Evolutionary conservation across 805 yeast genomes (phyloP).

Genomic region (Candida coquimbonensis): DNA sequence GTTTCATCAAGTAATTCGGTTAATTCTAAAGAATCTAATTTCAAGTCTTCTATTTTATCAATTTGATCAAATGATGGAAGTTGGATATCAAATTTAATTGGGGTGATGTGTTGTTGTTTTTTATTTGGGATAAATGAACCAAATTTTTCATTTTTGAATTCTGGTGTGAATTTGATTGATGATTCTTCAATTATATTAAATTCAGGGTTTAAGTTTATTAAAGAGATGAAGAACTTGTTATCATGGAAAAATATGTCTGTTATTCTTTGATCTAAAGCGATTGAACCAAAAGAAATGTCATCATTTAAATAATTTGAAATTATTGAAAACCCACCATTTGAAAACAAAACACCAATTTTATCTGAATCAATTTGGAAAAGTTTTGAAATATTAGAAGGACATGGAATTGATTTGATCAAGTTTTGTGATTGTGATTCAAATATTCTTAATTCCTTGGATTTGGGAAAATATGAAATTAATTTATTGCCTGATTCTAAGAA

Average conservation of each 20-base stretch:
- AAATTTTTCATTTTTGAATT: too few species aligned
- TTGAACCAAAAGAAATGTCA: constrained; percentile 5
- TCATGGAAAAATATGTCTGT: too few species aligned
- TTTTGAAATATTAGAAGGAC: too few species aligned
- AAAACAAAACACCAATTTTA: constrained; percentile 17
- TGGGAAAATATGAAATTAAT: neutral
- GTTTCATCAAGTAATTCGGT: neutral
- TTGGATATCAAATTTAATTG: constrained; percentile 4
- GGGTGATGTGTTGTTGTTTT: too few species aligned
- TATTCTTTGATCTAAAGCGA: too few species aligned
- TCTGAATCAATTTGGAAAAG: neutral
- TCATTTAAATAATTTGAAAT: constrained; percentile 11
- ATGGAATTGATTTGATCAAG: neutral
- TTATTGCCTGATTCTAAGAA: neutral
- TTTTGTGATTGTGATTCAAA: neutral
- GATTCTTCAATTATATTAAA: constrained; percentile 13
- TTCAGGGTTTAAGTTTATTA: constrained; percentile 34
- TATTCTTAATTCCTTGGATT: neutral
- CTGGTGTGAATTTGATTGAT: too few species aligned
- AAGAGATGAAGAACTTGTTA: constrained; percentile 19
- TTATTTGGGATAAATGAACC: too few species aligned
- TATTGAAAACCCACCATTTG: constrained; percentile 28
- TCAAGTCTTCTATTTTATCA: constrained; percentile 12
- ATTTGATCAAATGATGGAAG: constrained; percentile 9
- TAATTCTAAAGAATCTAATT: constrained; percentile 19